These are phyloP conservation scores for Chytriomyces confervae DNA, from an alignment of 192 early-diverging fungal species.

Conservation along the genomic window DNA sequence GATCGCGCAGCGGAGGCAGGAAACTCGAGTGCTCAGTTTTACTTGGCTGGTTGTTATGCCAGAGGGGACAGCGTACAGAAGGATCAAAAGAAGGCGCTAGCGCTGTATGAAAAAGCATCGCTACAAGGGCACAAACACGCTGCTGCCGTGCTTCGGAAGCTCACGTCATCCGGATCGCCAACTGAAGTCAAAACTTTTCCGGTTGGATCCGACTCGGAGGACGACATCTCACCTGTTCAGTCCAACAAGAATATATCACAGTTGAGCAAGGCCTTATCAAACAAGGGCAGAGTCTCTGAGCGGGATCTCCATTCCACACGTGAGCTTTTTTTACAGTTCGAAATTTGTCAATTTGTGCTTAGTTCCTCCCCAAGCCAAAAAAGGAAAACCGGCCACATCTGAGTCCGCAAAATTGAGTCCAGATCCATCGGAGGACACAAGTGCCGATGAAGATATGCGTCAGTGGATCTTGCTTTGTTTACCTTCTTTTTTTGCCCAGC, in stretches of 20 bases:
- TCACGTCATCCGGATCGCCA: neutral
- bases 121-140: neutral
- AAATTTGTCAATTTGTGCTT: neutral
- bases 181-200: neutral
- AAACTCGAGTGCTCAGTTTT: neutral
- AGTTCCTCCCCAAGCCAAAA: neutral
- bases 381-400: neutral
- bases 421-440: neutral
- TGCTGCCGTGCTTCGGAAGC: neutral
- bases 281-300: too few species aligned
- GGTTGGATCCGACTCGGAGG: neutral
- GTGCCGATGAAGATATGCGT: neutral
- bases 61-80: neutral
- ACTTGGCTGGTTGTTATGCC: neutral
- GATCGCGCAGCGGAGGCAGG: neutral
- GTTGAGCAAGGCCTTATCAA: neutral
- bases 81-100: neutral
- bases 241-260: neutral
- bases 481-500: neutral
- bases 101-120: constrained; percentile 10
- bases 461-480: neutral
- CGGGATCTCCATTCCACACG: too few species aligned
- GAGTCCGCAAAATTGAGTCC: neutral
- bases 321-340: too few species aligned
- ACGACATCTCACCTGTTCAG: neutral